phyloP scores from a whole-genome alignment of 2,329 filamentous ascomycete genomes.

The Hyphodiscus sp. region DNA sequence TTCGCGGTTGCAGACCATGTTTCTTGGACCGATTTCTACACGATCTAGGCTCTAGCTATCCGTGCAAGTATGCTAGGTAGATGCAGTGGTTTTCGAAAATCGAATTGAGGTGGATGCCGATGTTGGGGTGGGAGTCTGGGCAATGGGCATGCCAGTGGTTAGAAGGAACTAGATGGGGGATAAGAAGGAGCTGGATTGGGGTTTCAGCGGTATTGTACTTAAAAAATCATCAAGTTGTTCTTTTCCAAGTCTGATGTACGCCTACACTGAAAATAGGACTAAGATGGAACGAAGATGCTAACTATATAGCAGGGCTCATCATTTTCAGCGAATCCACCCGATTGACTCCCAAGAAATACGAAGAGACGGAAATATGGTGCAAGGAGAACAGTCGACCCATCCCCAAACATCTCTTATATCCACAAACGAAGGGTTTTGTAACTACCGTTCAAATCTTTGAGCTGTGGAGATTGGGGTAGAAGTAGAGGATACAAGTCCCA shows the following conservation, averaged over 20 bases:
- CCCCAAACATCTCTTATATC: conserved; percentile 52
- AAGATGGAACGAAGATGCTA: background rate
- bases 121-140: conserved; percentile 60
- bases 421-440: conserved; percentile 54
- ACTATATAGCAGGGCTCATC: conserved; percentile 46
- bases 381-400: conserved; percentile 41
- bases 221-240: conserved; percentile 52
- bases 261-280: background rate
- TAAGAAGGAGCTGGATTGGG: conserved; percentile 46
- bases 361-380: conserved; percentile 46
- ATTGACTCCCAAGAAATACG: conserved; percentile 47
- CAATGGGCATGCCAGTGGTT: conserved; percentile 58
- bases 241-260: conserved; percentile 21
- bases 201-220: conserved; percentile 48
- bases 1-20: conserved; percentile 56
- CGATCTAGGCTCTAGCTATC: conserved; percentile 52
- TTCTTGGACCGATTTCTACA: conserved; percentile 57
- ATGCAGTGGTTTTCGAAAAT: conserved; percentile 58
- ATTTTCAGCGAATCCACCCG: conserved; percentile 59
- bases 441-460: conserved; percentile 48
- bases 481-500: conserved; percentile 41
- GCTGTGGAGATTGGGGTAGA: conserved; percentile 34
- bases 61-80: conserved; percentile 51
- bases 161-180: conserved; percentile 54
- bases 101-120: conserved; percentile 51